Percentiles rank a stretch among this genome's conserved stretches.
phyloP scores from a whole-genome alignment of 495 filamentous ascomycete genomes.

The Hypoxylon subgilvum region DNA sequence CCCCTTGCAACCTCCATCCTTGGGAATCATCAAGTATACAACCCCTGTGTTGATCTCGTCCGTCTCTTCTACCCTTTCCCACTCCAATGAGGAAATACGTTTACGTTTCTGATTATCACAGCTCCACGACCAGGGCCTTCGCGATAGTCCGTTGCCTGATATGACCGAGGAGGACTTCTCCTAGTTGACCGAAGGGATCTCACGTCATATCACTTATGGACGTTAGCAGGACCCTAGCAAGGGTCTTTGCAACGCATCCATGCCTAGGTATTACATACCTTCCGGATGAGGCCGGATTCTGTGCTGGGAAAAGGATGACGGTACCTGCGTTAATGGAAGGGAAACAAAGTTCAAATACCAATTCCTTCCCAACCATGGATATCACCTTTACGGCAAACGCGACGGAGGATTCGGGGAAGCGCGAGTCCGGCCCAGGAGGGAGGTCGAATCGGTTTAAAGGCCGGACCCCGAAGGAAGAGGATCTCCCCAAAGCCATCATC shows the following conservation, averaged over 20 bases:
- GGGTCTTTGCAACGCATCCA: slow-evolving; percentile 3
- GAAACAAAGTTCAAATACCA: not conserved
- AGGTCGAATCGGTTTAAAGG: not conserved
- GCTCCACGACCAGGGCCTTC: slow-evolving; percentile 8
- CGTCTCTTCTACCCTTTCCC: slow-evolving; percentile 9
- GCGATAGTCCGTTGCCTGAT: slow-evolving; percentile 18
- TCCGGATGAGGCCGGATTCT: slow-evolving; percentile 11
- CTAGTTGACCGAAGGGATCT: slow-evolving; percentile 37
- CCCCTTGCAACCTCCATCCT: slow-evolving; percentile 26
- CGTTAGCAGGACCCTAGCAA: slow-evolving; percentile 8
- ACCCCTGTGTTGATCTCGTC: slow-evolving; percentile 35
- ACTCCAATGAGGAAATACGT: slow-evolving; percentile 27
- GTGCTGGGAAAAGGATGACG: slow-evolving; percentile 17
- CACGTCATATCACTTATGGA: slow-evolving; percentile 37
- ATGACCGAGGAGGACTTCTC: slow-evolving; percentile 27
- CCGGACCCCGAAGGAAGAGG: not conserved
- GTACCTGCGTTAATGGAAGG: slow-evolving; percentile 9
- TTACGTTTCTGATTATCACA: slow-evolving; percentile 12
- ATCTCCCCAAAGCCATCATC: not conserved
- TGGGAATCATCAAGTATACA: slow-evolving; percentile 13
- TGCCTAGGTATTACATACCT: slow-evolving; percentile 21
- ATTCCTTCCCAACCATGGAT: slow-evolving; percentile 15
- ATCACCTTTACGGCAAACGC: not conserved
- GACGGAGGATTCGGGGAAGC: not conserved
- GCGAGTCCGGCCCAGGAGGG: not conserved